These are phyloP conservation scores for Paralagenidium karlingii DNA, from an alignment of 352 stramenopile species.

Conservation along the genomic window DNA sequence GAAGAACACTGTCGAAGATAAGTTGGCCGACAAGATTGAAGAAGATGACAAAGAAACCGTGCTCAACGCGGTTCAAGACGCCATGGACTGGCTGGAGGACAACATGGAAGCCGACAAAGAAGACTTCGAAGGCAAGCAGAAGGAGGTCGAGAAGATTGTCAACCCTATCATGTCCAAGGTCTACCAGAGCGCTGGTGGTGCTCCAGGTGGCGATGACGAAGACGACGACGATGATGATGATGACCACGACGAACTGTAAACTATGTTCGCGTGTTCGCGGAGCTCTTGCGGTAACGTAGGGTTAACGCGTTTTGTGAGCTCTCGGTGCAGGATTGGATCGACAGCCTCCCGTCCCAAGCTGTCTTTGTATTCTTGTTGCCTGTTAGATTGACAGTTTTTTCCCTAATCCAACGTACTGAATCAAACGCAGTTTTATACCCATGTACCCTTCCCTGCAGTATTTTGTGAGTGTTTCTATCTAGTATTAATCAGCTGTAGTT, in stretches of 20 bases:
- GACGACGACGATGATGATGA: constrained; percentile 79
- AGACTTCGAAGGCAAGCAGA: constrained; percentile 96
- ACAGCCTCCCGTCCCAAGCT: too few relatives aligned
- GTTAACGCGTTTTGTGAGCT: too few relatives aligned
- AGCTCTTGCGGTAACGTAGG: too few relatives aligned
- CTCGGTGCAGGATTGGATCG: too few relatives aligned
- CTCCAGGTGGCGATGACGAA: constrained; percentile 44
- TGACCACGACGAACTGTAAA: constrained; percentile 95
- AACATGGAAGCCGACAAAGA: constrained; percentile 98
- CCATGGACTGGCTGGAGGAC: constrained; percentile 99
- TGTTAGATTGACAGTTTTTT: too few relatives aligned
- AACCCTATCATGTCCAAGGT: constrained; percentile 99
- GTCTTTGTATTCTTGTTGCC: too few relatives aligned
- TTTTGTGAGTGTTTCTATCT: too few relatives aligned
- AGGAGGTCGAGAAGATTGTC: constrained; percentile 96
- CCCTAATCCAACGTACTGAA: too few relatives aligned
- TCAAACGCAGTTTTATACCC: too few relatives aligned
- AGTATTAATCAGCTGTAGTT: too few relatives aligned
- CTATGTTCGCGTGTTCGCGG: too few relatives aligned
- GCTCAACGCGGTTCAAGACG: constrained; percentile 91
- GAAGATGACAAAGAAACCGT: constrained; percentile 89
- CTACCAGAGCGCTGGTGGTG: constrained; percentile 82
- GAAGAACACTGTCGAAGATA: constrained; percentile 91
- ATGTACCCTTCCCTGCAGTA: too few relatives aligned
- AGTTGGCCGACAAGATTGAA: constrained; percentile 93